Percentiles rank a stretch among this genome's conserved stretches.
phyloP scores from a whole-genome alignment of 2,329 filamentous ascomycete species.

The Monilinia aucupariae region DNA sequence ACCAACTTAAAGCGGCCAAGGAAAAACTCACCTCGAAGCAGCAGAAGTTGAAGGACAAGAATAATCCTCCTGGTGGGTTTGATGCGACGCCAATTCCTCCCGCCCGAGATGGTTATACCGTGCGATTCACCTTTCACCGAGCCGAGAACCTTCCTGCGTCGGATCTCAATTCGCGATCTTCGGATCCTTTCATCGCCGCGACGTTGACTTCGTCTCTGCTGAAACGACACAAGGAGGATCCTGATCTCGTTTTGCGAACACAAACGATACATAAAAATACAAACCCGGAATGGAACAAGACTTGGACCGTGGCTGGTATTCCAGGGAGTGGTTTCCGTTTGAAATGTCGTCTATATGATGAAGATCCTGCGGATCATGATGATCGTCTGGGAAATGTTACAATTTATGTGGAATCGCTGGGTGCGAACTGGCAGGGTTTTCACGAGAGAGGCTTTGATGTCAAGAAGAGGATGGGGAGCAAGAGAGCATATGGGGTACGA shows the following conservation, averaged over 20 bases:
- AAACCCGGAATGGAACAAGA: slow-evolving; percentile 74
- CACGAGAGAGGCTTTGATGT: slow-evolving; percentile 60
- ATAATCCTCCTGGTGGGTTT: slow-evolving; percentile 56
- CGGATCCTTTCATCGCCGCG: slow-evolving; percentile 77
- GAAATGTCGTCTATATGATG: slow-evolving; percentile 84
- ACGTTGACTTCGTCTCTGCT: slow-evolving; percentile 64
- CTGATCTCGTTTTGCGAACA: slow-evolving; percentile 67
- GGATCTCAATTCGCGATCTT: slow-evolving; percentile 70
- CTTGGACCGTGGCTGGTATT: slow-evolving; percentile 86
- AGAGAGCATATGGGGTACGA: slow-evolving; percentile 74
- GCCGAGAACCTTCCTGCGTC: slow-evolving; percentile 77
- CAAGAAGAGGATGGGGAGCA: slow-evolving; percentile 81
- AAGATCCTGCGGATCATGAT: slow-evolving; percentile 80
- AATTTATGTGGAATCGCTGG: slow-evolving; percentile 55
- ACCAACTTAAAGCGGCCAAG: slow-evolving; percentile 23
- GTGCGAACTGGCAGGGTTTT: slow-evolving; percentile 63
- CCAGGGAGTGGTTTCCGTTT: slow-evolving; percentile 74
- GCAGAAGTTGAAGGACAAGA: slow-evolving; percentile 32
- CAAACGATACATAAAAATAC: slow-evolving; percentile 66
- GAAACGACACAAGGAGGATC: slow-evolving; percentile 79
- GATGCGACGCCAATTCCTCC: slow-evolving; percentile 72
- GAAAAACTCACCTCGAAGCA: slow-evolving; percentile 33
- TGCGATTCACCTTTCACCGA: slow-evolving; percentile 78
- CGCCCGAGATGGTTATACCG: slow-evolving; percentile 71
- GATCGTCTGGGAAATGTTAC: slow-evolving; percentile 86